phyloP scores from a whole-genome alignment of 495 filamentous ascomycete species.

The Amorphotheca resinae region DNA sequence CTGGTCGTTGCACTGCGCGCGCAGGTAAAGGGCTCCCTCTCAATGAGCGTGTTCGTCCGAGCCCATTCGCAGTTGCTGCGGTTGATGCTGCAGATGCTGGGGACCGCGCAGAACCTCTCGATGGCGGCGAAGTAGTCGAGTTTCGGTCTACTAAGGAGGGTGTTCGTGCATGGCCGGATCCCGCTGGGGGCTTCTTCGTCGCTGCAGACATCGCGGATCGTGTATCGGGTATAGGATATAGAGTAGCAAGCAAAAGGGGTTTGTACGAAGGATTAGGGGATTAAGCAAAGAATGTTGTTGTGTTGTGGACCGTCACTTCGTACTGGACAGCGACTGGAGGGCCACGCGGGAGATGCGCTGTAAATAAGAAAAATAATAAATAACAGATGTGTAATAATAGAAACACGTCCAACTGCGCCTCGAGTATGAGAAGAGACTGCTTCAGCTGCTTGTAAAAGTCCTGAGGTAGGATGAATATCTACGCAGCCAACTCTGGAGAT shows the following conservation, averaged over 20 bases:
- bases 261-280: background rate
- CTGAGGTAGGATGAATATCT: no score
- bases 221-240: no score
- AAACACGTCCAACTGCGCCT: no score
- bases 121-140: conserved; percentile 10
- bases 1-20: conserved; percentile 50
- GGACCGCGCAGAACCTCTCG: conserved; percentile 13
- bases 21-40: conserved; percentile 53
- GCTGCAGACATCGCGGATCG: conserved; percentile 19
- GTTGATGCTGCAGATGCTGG: conserved; percentile 18
- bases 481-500: no score
- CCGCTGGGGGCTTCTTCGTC: conserved; percentile 17
- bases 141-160: no score
- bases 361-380: no score
- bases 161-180: no score
- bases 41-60: conserved; percentile 37
- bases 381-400: no score
- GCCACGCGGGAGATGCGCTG: no score
- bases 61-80: conserved; percentile 16
- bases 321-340: no score
- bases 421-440: no score
- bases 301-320: background rate
- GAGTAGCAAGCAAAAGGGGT: background rate
- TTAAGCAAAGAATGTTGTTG: background rate
- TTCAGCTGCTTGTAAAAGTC: no score